A percentile compares a stretch with the other conserved stretches of the same genome.
Evolutionary conservation across 202 grass and related monocot species (phyloP).

Genomic region (Digitaria exilis): DNA sequence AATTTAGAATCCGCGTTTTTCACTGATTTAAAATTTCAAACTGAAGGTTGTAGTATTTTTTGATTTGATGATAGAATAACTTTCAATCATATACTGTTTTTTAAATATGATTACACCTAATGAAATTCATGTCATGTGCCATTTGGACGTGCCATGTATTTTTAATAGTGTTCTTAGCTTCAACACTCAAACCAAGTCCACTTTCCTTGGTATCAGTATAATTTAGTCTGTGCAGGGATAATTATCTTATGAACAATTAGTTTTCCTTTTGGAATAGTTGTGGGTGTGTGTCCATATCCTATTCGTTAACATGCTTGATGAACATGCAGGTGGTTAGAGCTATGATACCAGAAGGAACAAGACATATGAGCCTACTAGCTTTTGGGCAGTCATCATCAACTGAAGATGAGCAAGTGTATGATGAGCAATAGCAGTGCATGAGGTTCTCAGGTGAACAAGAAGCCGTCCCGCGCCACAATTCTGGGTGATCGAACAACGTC

Average conservation of each 20-base stretch:
- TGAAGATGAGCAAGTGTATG: slow-evolving; percentile 61
- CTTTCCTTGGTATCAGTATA: slow-evolving; percentile 3
- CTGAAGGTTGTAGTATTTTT: background rate
- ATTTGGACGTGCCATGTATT: background rate
- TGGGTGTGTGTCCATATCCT: background rate
- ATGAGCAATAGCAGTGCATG: slow-evolving; percentile 37
- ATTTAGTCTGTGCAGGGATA: background rate
- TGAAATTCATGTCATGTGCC: background rate
- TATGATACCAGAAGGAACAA: slow-evolving; percentile 80
- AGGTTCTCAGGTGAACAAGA: background rate
- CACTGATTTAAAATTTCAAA: background rate
- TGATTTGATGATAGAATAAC: background rate
- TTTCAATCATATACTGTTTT: background rate
- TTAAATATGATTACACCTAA: background rate
- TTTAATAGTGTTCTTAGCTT: background rate
- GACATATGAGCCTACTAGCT: slow-evolving; percentile 78
- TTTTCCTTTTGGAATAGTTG: background rate
- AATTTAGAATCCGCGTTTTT: background rate
- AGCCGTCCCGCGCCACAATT: slow-evolving; percentile 2
- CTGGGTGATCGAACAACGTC: background rate
- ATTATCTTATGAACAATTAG: background rate
- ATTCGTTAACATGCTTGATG: slow-evolving; percentile 19
- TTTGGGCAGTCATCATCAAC: slow-evolving; percentile 61
- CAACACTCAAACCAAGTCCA: background rate
- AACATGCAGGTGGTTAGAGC: slow-evolving; percentile 61